Evolutionary conservation across 2,329 filamentous ascomycete species (phyloP).

Genomic region (Didymella pomorum): DNA sequence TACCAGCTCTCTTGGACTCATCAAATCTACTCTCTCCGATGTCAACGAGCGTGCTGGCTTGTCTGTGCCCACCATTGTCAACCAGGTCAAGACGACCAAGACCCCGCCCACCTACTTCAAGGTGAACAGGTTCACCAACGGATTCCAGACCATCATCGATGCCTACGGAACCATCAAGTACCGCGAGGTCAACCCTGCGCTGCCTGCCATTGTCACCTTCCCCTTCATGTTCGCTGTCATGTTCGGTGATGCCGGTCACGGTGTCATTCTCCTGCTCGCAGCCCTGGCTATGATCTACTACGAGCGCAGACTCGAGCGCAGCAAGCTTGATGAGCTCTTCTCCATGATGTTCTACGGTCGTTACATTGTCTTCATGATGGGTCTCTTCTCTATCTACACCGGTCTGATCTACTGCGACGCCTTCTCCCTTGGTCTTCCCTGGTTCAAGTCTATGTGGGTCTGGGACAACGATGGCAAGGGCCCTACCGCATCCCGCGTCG

Average conservation of each 20-base stretch:
- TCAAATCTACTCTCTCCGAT: constrained; percentile 93
- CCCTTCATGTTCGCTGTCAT: constrained; percentile 99
- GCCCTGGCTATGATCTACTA: constrained; percentile 95
- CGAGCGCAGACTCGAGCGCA: constrained; percentile 80
- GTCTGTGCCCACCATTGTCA: constrained; percentile 98
- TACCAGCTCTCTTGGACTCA: constrained; percentile 85
- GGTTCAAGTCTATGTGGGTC: constrained; percentile 90
- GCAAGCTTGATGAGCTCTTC: constrained; percentile 96
- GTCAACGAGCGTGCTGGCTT: constrained; percentile 95
- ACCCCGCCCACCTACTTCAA: constrained; percentile 97
- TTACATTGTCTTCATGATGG: constrained; percentile 99
- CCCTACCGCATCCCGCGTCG: constrained; percentile 70
- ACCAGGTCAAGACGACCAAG: constrained; percentile 96
- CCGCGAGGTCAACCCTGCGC: constrained; percentile 93
- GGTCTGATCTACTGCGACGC: constrained; percentile 97
- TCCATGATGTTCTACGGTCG: constrained; percentile 99
- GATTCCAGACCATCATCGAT: constrained; percentile 98
- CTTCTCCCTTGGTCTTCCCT: constrained; percentile 90
- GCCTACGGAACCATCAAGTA: constrained; percentile 98
- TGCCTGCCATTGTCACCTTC: constrained; percentile 96
- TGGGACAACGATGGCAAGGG: constrained; percentile 74
- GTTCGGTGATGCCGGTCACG: constrained; percentile 98
- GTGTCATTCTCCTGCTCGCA: constrained; percentile 83
- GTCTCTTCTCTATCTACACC: constrained; percentile 94
- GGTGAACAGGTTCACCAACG: constrained; percentile 98